phyloP scores from a whole-genome alignment of 371 early-diverging fungal genomes.

The Rhizopus delemar region DNA sequence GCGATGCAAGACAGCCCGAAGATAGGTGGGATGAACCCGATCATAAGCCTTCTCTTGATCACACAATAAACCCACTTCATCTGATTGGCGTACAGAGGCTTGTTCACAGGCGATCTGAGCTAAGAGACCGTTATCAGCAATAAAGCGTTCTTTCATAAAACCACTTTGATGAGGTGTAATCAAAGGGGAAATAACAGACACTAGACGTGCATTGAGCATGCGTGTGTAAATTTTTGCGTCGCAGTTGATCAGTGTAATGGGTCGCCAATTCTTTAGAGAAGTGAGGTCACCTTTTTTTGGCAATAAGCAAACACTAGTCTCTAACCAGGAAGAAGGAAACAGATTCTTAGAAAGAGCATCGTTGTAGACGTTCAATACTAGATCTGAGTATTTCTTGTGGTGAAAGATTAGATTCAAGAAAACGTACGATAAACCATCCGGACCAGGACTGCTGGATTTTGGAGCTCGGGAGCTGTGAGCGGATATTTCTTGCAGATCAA shows the following conservation, averaged over 20 bases:
- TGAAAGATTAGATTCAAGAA: neutral
- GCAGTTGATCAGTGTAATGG: conserved; percentile 23
- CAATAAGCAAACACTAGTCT: conserved; percentile 16
- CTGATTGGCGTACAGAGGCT: conserved; percentile 1
- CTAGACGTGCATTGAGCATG: conserved; percentile 14
- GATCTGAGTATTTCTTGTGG: too few species aligned
- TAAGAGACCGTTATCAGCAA: conserved; percentile 13
- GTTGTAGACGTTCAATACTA: neutral
- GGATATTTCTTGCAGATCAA: neutral
- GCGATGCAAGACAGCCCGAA: neutral
- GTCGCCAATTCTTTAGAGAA: neutral
- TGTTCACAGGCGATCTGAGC: conserved; percentile 5
- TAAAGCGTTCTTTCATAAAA: conserved; percentile 8
- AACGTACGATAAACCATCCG: conserved; percentile 11
- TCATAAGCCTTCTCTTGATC: conserved; percentile 28
- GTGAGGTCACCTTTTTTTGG: conserved; percentile 19
- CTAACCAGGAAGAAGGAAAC: conserved; percentile 17
- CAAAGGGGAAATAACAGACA: neutral
- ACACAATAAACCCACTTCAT: conserved; percentile 12
- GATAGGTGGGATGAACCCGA: conserved; percentile 15
- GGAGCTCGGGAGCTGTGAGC: neutral
- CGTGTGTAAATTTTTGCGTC: conserved; percentile 35
- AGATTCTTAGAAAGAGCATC: neutral
- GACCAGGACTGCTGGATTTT: conserved; percentile 12
- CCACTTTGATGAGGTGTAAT: conserved; percentile 12